Percentiles rank a stretch among this genome's conserved stretches.
Evolutionary conservation across 768 basidiomycete genomes (phyloP).

Genomic region (Tulasnella sp.): DNA sequence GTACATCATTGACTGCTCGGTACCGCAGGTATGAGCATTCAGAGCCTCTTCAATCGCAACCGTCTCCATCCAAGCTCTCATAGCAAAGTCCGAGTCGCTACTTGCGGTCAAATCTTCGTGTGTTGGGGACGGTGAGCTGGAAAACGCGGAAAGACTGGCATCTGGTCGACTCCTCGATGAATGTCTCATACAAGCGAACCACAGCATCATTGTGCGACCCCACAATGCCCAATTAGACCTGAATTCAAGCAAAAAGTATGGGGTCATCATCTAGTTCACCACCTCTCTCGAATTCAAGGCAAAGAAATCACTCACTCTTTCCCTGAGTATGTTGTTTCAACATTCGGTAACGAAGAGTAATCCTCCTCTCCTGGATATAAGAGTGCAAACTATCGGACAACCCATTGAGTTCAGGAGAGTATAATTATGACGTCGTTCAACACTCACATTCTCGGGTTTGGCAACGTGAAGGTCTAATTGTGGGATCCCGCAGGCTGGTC

Average conservation of each 20-base stretch:
- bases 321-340: background rate
- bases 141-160: too few relatives aligned
- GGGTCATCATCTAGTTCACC: background rate
- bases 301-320: background rate
- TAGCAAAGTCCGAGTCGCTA: constrained; percentile 1
- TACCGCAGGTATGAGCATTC: constrained; percentile 1
- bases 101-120: background rate
- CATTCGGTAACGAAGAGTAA: background rate
- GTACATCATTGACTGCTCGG: background rate
- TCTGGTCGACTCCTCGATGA: too few relatives aligned
- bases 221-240: background rate
- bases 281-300: background rate
- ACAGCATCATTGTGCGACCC: background rate
- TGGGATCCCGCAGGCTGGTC: background rate
- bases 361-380: constrained; percentile 9
- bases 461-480: background rate
- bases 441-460: constrained; percentile 3
- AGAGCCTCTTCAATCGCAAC: constrained; percentile 6
- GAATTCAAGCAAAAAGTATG: background rate
- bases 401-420: background rate
- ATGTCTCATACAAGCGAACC: background rate
- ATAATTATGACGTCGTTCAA: background rate
- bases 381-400: constrained; percentile 17
- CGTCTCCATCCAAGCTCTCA: constrained; percentile 11
- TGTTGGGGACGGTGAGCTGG: background rate